These are phyloP conservation scores for Sclerotinia spermophila DNA, from an alignment of 2,329 filamentous ascomycete genomes.

Conservation along the genomic window DNA sequence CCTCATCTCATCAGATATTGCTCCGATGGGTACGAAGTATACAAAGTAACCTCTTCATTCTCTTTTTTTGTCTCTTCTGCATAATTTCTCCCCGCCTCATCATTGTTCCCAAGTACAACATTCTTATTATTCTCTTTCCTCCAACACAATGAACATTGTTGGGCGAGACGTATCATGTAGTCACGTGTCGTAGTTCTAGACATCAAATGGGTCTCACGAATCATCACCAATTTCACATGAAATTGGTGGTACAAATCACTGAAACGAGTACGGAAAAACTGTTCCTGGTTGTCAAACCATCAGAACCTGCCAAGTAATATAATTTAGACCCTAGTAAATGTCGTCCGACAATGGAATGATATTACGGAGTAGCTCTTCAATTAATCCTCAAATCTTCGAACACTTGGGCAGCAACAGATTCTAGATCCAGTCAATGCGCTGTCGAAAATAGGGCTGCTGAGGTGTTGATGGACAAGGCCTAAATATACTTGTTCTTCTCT, in stretches of 20 bases:
- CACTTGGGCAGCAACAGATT: constrained; percentile 34
- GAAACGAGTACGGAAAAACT: not conserved
- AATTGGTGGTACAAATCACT: not conserved
- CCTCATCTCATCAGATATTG: not conserved
- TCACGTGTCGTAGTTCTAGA: not conserved
- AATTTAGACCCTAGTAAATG: constrained; percentile 4
- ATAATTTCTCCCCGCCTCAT: not conserved
- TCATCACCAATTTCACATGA: not conserved
- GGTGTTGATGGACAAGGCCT: constrained; percentile 14
- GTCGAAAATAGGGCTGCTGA: constrained; percentile 30
- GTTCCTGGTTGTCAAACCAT: constrained; percentile 18
- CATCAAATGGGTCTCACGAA: not conserved
- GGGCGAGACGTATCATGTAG: too few relatives aligned
- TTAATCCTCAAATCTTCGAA: constrained; percentile 10
- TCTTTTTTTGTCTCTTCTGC: not conserved
- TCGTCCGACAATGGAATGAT: constrained; percentile 14
- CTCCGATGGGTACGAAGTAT: not conserved
- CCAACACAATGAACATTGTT: not conserved
- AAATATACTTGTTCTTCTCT: constrained; percentile 34
- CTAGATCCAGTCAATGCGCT: constrained; percentile 29
- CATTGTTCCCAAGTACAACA: not conserved
- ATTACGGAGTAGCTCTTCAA: not conserved
- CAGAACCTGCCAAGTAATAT: constrained; percentile 12
- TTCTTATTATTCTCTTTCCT: not conserved
- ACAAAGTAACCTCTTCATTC: not conserved